phyloP scores from a whole-genome alignment of 176 grass and related monocot genomes.

The Microstegium vimineum region DNA sequence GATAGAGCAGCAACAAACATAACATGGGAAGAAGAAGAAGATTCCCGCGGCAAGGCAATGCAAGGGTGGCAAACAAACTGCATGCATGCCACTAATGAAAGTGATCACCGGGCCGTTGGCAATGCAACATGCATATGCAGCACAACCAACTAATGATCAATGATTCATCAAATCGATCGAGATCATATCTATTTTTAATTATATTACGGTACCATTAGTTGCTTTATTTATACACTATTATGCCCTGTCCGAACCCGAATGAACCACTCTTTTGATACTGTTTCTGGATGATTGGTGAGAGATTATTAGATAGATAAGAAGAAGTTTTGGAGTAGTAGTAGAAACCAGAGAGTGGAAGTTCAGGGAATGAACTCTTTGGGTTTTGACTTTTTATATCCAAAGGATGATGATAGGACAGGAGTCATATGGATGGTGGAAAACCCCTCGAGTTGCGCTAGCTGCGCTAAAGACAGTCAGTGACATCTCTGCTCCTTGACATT shows the following conservation, averaged over 20 bases:
- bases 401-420: constrained; percentile 12
- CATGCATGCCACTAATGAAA: background rate
- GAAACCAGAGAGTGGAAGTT: background rate
- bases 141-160: constrained; percentile 34
- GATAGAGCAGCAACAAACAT: constrained; percentile 29
- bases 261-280: background rate
- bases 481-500: background rate
- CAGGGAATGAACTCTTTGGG: background rate
- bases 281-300: constrained; percentile 32
- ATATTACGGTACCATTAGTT: background rate
- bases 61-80: constrained; percentile 13
- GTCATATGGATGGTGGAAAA: constrained; percentile 30
- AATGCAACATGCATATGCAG: constrained; percentile 21
- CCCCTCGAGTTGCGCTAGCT: background rate
- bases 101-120: constrained; percentile 22
- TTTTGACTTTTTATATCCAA: constrained; percentile 16
- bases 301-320: background rate
- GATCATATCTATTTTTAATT: background rate
- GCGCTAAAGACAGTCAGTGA: constrained; percentile 3
- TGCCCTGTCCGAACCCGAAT: too few relatives aligned
- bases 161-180: constrained; percentile 15
- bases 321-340: background rate
- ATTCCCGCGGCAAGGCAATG: constrained; percentile 28
- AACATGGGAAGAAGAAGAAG: constrained; percentile 57
- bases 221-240: background rate